These are phyloP conservation scores for Populus ilicifolia DNA, from an alignment of 345 rosid species.

Conservation along the genomic window DNA sequence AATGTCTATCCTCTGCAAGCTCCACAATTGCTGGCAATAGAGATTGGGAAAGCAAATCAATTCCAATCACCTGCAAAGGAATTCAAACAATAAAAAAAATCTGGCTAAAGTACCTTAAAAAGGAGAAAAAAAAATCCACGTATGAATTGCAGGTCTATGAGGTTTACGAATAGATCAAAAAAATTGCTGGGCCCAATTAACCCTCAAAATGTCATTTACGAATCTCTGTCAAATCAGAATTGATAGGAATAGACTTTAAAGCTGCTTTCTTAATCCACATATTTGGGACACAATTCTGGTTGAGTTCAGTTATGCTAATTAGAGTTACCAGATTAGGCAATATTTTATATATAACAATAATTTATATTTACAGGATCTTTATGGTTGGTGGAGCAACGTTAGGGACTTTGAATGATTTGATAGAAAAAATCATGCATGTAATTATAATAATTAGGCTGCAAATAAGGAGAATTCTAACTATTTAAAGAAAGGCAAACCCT, in stretches of 20 bases:
- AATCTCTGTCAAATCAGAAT: neutral
- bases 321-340: neutral
- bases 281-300: neutral
- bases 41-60: conserved; percentile 88
- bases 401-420: neutral
- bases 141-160: neutral
- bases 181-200: neutral
- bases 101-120: neutral
- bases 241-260: neutral
- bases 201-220: neutral
- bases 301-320: neutral
- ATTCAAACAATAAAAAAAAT: neutral
- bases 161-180: neutral
- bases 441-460: neutral
- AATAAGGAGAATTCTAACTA: neutral
- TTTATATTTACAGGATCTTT: neutral
- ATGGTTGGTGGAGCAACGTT: neutral
- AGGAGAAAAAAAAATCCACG: neutral
- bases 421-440: neutral
- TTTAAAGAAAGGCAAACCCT: neutral
- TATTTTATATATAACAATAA: neutral
- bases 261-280: neutral
- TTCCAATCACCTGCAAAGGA: conserved; percentile 78
- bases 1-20: conserved; percentile 96
- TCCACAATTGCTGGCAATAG: conserved; percentile 93